Conservation (phyloP, 2,329 filamentous ascomycete genomes). For the Colletotrichum navitas region DNA sequence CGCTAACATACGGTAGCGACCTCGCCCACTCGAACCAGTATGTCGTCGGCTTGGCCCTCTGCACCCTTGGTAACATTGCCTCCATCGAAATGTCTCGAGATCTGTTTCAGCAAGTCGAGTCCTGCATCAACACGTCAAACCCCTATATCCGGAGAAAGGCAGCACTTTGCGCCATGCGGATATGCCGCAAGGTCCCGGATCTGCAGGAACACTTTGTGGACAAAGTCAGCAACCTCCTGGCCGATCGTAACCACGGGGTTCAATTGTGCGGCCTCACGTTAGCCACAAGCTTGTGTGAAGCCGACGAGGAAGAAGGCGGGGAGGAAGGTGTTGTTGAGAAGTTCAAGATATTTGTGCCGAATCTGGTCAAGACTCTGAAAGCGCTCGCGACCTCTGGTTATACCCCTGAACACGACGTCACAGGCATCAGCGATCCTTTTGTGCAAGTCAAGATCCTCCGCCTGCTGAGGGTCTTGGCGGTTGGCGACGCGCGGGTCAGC, state of each 20-base stretch:
- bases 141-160: constrained; percentile 99
- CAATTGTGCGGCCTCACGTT: constrained; percentile 92
- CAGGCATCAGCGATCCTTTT: constrained; percentile 97
- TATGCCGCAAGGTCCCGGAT: constrained; percentile 97
- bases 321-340: constrained; percentile 91
- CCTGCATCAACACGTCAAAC: constrained; percentile 89
- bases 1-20: constrained; percentile 73
- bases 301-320: constrained; percentile 92
- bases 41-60: constrained; percentile 94
- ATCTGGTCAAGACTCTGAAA: constrained; percentile 91
- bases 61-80: constrained; percentile 96
- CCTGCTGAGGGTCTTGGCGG: constrained; percentile 85
- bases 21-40: constrained; percentile 98
- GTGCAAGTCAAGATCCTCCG: constrained; percentile 96
- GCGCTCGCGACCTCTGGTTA: constrained; percentile 94
- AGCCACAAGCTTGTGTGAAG: constrained; percentile 92
- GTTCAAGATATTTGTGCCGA: constrained; percentile 87
- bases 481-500: constrained; percentile 87
- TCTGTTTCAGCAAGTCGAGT: constrained; percentile 95
- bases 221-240: constrained; percentile 88
- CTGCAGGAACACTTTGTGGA: constrained; percentile 97
- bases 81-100: constrained; percentile 99
- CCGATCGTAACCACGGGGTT: constrained; percentile 96
- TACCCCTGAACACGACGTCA: constrained; percentile 97
- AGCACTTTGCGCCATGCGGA: constrained; percentile 98